Evolutionary conservation across 768 basidiomycete genomes (phyloP).

Genomic region (Trametes villosa): DNA sequence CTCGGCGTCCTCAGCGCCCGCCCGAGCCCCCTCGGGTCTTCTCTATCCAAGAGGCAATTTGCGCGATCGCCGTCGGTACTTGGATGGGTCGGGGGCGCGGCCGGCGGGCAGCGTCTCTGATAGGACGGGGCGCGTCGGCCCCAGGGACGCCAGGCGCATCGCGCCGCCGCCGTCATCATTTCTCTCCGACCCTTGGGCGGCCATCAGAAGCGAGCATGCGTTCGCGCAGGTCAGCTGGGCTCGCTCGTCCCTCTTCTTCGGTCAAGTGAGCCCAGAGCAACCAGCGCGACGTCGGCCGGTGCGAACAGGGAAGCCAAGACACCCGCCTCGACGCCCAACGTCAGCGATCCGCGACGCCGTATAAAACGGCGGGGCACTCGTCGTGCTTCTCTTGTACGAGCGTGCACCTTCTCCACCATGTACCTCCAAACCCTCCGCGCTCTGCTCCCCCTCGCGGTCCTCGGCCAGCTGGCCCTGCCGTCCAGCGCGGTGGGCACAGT

Average conservation of each 20-base stretch:
- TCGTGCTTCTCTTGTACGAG: not conserved
- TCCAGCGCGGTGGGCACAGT: conserved; percentile 27
- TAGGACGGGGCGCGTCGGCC: not conserved
- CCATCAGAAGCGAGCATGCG: conserved; percentile 7
- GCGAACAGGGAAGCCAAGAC: conserved; percentile 2
- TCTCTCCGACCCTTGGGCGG: not conserved
- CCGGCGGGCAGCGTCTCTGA: not conserved
- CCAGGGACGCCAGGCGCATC: not conserved
- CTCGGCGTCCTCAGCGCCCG: not conserved
- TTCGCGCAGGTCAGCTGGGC: conserved; percentile 8
- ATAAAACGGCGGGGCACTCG: not conserved
- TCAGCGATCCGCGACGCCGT: not conserved
- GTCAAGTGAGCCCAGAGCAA: conserved; percentile 15
- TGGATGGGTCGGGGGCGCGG: too few species aligned
- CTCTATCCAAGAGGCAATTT: too few species aligned
- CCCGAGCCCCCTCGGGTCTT: too few species aligned
- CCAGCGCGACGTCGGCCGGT: not conserved
- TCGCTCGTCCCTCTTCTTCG: not conserved
- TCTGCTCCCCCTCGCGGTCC: conserved; percentile 7
- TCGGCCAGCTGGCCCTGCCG: conserved; percentile 12
- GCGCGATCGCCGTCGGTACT: too few species aligned
- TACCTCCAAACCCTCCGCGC: conserved; percentile 4
- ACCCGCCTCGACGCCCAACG: conserved; percentile 10
- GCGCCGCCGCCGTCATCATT: not conserved
- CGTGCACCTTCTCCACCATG: conserved; percentile 10